These are phyloP conservation scores for Chloranthus sessilifolius DNA, from an alignment of 164 flowering plant genomes.

Conservation along the genomic window DNA sequence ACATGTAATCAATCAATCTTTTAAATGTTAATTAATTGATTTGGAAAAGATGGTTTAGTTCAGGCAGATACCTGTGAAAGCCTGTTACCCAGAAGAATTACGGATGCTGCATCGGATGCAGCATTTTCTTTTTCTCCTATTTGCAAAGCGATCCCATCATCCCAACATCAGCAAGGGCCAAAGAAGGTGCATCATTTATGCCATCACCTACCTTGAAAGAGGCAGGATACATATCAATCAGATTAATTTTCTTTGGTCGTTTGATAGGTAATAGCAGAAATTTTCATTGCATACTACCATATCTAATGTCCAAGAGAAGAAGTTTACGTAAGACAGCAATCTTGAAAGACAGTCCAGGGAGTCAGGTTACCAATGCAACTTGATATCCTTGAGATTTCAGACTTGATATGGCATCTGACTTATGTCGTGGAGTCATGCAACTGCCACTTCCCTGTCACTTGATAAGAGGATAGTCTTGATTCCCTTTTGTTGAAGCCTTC, in stretches of 20 bases:
- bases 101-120: constrained; percentile 94
- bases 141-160: constrained; percentile 87
- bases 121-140: constrained; percentile 82
- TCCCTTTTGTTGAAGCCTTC: constrained; percentile 72
- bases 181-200: constrained; percentile 97
- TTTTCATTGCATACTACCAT: neutral
- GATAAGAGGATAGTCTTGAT: constrained; percentile 73
- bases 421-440: constrained; percentile 82
- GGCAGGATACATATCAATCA: neutral
- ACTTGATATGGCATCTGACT: constrained; percentile 54
- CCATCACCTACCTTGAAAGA: constrained; percentile 87
- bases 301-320: too few species aligned
- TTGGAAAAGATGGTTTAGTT: too few species aligned
- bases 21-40: too few species aligned
- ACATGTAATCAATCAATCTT: too few species aligned
- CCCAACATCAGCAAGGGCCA: constrained; percentile 95
- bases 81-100: constrained; percentile 80
- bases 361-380: constrained; percentile 73
- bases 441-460: constrained; percentile 99
- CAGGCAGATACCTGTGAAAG: constrained; percentile 96
- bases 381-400: constrained; percentile 68
- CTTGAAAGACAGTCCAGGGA: neutral
- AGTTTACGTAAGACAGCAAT: too few species aligned
- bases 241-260: constrained; percentile 5
- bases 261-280: neutral